These are phyloP conservation scores for Cruciata laevipes DNA, from an alignment of 257 asterid genomes.

Conservation along the genomic window DNA sequence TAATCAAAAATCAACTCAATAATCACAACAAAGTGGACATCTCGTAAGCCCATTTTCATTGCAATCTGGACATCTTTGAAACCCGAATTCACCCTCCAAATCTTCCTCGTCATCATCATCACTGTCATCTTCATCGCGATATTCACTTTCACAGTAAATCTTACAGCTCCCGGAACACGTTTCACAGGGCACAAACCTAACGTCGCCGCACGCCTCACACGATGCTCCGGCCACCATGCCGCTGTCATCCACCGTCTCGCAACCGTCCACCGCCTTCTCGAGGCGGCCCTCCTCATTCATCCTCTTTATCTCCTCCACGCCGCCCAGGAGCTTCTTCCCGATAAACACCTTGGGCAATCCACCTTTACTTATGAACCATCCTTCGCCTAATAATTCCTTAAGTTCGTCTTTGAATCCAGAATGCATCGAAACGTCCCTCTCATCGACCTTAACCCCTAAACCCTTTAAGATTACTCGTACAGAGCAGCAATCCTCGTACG, in stretches of 20 bases:
- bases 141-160: conserved; percentile 48
- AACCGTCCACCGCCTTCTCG: conserved; percentile 53
- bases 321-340: conserved; percentile 56
- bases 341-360: conserved; percentile 68
- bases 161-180: conserved; percentile 93
- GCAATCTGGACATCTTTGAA: conserved; percentile 77
- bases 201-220: conserved; percentile 84
- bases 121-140: conserved; percentile 16
- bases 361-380: conserved; percentile 20
- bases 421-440: conserved; percentile 92
- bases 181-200: conserved; percentile 83
- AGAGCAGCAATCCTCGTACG: conserved; percentile 88
- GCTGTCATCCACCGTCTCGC: conserved; percentile 42
- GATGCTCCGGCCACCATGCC: conserved; percentile 21
- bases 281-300: conserved; percentile 76
- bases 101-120: conserved; percentile 31
- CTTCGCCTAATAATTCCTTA: conserved; percentile 53
- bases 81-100: conserved; percentile 46
- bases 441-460: conserved; percentile 63
- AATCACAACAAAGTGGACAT: conserved; percentile 72
- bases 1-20: conserved; percentile 1
- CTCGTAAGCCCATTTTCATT: conserved; percentile 76
- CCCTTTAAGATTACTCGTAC: conserved; percentile 69
- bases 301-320: conserved; percentile 69
- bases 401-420: conserved; percentile 85